These are phyloP conservation scores for Bonia amplexicaulis DNA, from an alignment of 176 grass and related monocot genomes.

Conservation along the genomic window DNA sequence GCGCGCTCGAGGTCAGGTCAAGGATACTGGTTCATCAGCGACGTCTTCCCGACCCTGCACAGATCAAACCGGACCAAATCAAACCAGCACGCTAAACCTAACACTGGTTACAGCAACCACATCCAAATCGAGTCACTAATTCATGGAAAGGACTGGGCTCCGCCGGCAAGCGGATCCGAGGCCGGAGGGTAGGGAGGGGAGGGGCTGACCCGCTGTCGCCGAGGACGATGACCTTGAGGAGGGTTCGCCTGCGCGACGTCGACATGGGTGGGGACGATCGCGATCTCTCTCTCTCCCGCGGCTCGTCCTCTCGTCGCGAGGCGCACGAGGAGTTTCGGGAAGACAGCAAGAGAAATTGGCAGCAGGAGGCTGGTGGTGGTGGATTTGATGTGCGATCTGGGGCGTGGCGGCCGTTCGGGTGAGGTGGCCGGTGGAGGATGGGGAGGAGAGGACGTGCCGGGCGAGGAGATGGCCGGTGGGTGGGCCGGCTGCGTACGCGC, in stretches of 20 bases:
- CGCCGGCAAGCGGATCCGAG: constrained; percentile 15
- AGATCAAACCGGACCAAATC: constrained; percentile 39
- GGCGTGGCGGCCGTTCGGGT: background rate
- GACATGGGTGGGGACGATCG: constrained; percentile 41
- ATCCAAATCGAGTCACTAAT: constrained; percentile 18
- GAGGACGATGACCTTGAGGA: constrained; percentile 70
- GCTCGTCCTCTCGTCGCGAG: constrained; percentile 18
- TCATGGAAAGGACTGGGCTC: background rate
- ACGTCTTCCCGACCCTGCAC: constrained; percentile 96
- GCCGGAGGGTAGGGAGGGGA: background rate
- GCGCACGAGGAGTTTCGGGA: constrained; percentile 18
- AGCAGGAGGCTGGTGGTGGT: background rate
- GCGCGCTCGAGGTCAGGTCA: background rate
- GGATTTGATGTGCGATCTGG: constrained; percentile 15
- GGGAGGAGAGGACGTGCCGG: background rate
- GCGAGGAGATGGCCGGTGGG: background rate
- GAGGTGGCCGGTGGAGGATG: background rate
- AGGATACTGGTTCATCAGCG: constrained; percentile 99
- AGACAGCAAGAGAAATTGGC: background rate
- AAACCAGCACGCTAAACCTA: background rate
- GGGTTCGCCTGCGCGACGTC: constrained; percentile 61
- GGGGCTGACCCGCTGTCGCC: constrained; percentile 55
- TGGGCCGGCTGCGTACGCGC: background rate
- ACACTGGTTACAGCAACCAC: background rate
- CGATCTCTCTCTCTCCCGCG: constrained; percentile 11